Evolutionary conservation across 2,329 filamentous ascomycete species (phyloP).

Genomic region (Huntiella abstrusa): DNA sequence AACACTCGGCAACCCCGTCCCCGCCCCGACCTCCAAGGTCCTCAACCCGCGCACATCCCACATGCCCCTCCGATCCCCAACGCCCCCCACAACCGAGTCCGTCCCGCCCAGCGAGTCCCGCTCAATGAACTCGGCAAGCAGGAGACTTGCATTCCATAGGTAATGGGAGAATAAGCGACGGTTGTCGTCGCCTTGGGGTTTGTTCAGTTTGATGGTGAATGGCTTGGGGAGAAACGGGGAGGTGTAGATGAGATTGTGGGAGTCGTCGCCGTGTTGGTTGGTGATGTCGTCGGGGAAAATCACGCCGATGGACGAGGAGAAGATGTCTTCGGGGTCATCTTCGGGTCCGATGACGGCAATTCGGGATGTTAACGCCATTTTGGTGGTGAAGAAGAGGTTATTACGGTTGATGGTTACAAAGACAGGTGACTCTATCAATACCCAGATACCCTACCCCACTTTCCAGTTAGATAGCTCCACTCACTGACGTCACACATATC

Average conservation of each 20-base stretch:
- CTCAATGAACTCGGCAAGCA: conserved; percentile 37
- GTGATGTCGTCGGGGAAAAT: conserved; percentile 51
- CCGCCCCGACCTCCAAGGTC: conserved; percentile 49
- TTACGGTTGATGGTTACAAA: neutral
- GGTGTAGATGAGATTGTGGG: conserved; percentile 38
- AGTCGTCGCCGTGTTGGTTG: conserved; percentile 45
- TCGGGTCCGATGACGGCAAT: conserved; percentile 18
- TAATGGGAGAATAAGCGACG: conserved; percentile 50
- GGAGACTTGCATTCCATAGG: conserved; percentile 48
- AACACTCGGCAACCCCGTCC: conserved; percentile 36
- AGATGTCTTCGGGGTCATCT: conserved; percentile 37
- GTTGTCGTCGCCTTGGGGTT: conserved; percentile 32
- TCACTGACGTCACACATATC: no score
- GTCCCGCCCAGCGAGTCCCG: conserved; percentile 21
- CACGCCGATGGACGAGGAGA: conserved; percentile 37
- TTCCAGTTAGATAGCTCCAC: neutral
- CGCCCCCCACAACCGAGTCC: neutral
- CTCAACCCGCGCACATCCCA: conserved; percentile 32
- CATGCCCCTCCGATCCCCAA: conserved; percentile 12
- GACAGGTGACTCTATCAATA: neutral
- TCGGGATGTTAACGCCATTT: conserved; percentile 26
- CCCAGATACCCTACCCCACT: neutral
- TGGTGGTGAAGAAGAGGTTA: neutral
- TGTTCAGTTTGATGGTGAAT: conserved; percentile 26
- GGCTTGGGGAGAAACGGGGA: conserved; percentile 30